These are phyloP conservation scores for Synchytrium microbalum DNA, from an alignment of 371 early-diverging fungal species.

Conservation along the genomic window DNA sequence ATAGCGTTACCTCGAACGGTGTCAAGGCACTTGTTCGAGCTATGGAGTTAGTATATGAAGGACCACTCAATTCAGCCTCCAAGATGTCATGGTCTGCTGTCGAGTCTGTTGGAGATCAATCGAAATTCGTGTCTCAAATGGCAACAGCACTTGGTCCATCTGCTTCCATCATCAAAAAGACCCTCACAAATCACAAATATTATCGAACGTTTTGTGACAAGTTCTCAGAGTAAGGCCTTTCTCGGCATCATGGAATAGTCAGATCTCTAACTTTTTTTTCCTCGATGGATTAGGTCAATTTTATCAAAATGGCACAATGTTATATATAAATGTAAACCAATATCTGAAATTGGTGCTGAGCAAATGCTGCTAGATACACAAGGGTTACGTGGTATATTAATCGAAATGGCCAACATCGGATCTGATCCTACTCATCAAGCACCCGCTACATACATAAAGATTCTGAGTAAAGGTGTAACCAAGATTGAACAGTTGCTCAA, in stretches of 20 bases:
- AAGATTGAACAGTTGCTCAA: slow-evolving; percentile 81
- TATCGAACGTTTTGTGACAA: slow-evolving; percentile 83
- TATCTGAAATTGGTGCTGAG: slow-evolving; percentile 82
- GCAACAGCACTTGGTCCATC: slow-evolving; percentile 42
- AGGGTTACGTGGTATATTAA: slow-evolving; percentile 66
- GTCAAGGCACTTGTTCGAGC: slow-evolving; percentile 60
- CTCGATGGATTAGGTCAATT: slow-evolving; percentile 42
- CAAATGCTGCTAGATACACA: slow-evolving; percentile 90
- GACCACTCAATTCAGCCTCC: slow-evolving; percentile 60
- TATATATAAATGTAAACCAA: slow-evolving; percentile 65
- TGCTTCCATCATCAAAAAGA: slow-evolving; percentile 46
- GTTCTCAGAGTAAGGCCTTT: slow-evolving; percentile 74
- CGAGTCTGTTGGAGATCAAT: slow-evolving; percentile 87
- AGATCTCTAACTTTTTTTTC: not conserved
- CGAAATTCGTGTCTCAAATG: slow-evolving; percentile 69
- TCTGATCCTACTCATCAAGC: slow-evolving; percentile 25
- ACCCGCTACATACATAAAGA: slow-evolving; percentile 48
- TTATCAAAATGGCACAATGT: slow-evolving; percentile 50
- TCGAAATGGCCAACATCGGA: slow-evolving; percentile 61
- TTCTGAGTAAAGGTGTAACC: slow-evolving; percentile 69
- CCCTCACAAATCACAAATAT: slow-evolving; percentile 63
- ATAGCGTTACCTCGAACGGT: slow-evolving; percentile 27
- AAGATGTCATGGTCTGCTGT: slow-evolving; percentile 70
- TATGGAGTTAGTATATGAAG: slow-evolving; percentile 55
- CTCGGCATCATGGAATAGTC: too few species aligned